Base-by-base conservation (phyloP, 495 filamentous ascomycete species). In the Penicillium goetzii region DNA sequence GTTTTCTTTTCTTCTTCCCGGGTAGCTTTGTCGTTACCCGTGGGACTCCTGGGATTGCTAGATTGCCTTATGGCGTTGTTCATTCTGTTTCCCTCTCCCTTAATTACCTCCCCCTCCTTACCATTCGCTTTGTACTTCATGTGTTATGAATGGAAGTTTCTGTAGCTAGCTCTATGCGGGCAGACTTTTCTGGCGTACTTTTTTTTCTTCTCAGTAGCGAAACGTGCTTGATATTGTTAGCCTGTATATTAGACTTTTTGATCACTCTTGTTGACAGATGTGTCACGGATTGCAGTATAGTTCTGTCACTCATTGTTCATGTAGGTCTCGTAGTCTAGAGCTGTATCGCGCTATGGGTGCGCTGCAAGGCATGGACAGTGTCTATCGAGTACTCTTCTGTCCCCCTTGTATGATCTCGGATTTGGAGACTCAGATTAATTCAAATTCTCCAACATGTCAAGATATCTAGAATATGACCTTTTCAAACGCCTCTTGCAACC, bases 401-500 rank as follows among this genome's bases (percentile, higher is more conserved):
- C n/a, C 10, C 6, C 15, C 2, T 40, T 17, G 3, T 23, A 45
- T 45, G n/a, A 19, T 10, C 41, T 15, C 14, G 23, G 4, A 26
- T 1, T 14, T 49, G 23, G 45, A 49, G n/a, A 43, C 40, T 43
- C 7, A 17, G 7, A 26, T 30, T 15, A 17, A 1, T 3, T 51
- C 5, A 30, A 17, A 30, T 6, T 21, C n/a, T 10, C n/a, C 15
- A 17, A 51, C 7, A 51, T 4, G 2, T 11, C 25, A n/a, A 15
- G 8, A 4, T 2, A n/a, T 36, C 30, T 60, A 60, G 19, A 79
- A 79, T 50, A 79, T 79, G 0, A 79, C 77, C 34, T 69, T 72
- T 59, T 76, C 76, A 65, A 79, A 79, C 0, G 77, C 77, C 41
- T 72, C 72, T 11, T 68, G 69, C 25, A 79, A 56, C 9, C 76